Percentiles rank a stretch among this genome's conserved stretches.
These are phyloP conservation scores for Trichomonas gallinae DNA, from an alignment of 208 protist genomes.

Conservation along the genomic window DNA sequence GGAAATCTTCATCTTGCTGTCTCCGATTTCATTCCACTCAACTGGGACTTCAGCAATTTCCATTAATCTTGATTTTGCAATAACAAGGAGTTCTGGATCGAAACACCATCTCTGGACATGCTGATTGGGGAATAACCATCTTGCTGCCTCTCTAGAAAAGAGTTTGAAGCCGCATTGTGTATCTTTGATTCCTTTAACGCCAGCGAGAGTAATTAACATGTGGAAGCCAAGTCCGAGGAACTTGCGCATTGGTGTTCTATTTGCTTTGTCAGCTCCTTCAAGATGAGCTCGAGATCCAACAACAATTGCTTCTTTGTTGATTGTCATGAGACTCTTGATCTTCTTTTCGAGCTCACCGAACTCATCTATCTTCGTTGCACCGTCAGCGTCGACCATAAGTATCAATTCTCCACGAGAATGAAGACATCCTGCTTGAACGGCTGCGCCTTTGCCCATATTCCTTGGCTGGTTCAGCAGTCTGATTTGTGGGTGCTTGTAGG, in stretches of 20 bases:
- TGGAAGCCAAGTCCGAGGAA: constrained; percentile 31
- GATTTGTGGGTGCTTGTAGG: not conserved
- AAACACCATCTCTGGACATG: constrained; percentile 35
- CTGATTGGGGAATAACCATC: constrained; percentile 29
- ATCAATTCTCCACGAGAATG: constrained; percentile 26
- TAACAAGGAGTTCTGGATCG: constrained; percentile 34
- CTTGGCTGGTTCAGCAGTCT: not conserved
- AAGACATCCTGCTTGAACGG: constrained; percentile 25
- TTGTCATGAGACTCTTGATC: not conserved
- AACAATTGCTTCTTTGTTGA: not conserved
- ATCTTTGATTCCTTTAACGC: constrained; percentile 20
- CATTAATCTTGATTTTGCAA: constrained; percentile 19
- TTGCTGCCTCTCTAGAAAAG: constrained; percentile 27
- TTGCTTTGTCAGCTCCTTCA: not conserved
- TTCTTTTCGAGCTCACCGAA: constrained; percentile 24
- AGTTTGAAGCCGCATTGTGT: constrained; percentile 39
- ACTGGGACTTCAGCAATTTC: constrained; percentile 25
- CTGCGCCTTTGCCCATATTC: constrained; percentile 33
- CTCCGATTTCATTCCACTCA: constrained; percentile 32
- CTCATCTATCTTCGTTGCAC: constrained; percentile 31
- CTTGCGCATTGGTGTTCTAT: constrained; percentile 23
- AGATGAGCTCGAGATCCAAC: not conserved
- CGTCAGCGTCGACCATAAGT: constrained; percentile 37
- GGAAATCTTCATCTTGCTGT: constrained; percentile 24
- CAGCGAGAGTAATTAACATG: not conserved